phyloP scores from a whole-genome alignment of 2,329 filamentous ascomycete genomes.

The Talaromyces atroroseus region DNA sequence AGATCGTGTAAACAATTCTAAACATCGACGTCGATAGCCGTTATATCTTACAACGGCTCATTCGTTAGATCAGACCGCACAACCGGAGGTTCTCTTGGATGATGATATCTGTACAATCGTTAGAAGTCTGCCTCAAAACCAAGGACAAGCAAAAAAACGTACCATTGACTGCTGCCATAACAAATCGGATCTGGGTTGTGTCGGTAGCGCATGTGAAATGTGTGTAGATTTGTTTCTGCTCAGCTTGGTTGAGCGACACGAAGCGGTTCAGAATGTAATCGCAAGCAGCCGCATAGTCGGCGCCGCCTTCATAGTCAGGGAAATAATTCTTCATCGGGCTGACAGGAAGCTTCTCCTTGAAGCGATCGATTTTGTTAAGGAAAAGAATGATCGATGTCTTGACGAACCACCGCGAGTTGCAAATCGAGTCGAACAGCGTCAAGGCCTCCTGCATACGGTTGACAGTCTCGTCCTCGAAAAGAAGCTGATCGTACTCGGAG shows the following conservation, averaged over 20 bases:
- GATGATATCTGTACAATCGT: constrained; percentile 74
- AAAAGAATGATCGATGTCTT: constrained; percentile 68
- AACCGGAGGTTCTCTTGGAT: constrained; percentile 98
- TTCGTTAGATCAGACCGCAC: constrained; percentile 85
- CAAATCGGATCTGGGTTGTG: constrained; percentile 97
- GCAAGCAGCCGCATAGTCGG: constrained; percentile 92
- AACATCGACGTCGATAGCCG: constrained; percentile 11
- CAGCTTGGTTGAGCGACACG: constrained; percentile 96
- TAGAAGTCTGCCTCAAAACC: not conserved
- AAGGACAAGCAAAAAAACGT: constrained; percentile 20
- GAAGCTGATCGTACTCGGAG: constrained; percentile 91
- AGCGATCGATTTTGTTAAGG: constrained; percentile 70
- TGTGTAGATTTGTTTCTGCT: constrained; percentile 99
- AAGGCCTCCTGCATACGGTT: constrained; percentile 70
- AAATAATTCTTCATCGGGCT: constrained; percentile 73
- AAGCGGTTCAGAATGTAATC: constrained; percentile 99
- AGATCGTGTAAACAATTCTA: constrained; percentile 13
- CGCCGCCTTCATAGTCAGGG: constrained; percentile 78
- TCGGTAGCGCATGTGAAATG: constrained; percentile 99
- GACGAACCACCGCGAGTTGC: constrained; percentile 67
- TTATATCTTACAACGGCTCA: constrained; percentile 10
- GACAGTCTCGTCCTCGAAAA: constrained; percentile 94
- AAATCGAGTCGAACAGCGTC: constrained; percentile 66
- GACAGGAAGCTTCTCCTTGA: constrained; percentile 68
- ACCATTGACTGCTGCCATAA: constrained; percentile 99